A percentile compares a stretch with the other conserved stretches of the same genome.
phyloP scores from a whole-genome alignment of 1,284 basidiomycete genomes.

The Gymnopus androsaceus region DNA sequence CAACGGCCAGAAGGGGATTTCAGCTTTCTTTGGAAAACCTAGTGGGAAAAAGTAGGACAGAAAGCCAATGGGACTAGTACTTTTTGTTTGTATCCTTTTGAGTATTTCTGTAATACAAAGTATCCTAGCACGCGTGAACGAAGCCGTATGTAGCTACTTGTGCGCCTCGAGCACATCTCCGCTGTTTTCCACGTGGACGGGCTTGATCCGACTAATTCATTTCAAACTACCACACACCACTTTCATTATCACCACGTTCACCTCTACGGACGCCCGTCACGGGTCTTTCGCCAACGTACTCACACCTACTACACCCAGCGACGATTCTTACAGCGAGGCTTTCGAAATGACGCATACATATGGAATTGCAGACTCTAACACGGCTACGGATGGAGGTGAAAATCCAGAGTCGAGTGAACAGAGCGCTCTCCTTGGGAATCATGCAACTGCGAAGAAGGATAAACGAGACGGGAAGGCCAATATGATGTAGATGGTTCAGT shows the following conservation, averaged over 20 bases:
- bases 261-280: not conserved
- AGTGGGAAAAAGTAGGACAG: slow-evolving; percentile 4
- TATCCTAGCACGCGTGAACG: too few relatives aligned
- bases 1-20: slow-evolving; percentile 9
- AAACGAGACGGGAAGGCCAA: slow-evolving; percentile 65
- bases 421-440: slow-evolving; percentile 54
- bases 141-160: too few relatives aligned
- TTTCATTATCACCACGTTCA: too few relatives aligned
- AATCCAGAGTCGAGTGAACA: slow-evolving; percentile 38
- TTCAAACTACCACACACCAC: too few relatives aligned
- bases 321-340: not conserved
- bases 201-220: too few relatives aligned
- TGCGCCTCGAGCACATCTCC: too few relatives aligned
- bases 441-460: slow-evolving; percentile 30
- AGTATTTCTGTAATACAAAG: not conserved
- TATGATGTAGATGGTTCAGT: too few relatives aligned
- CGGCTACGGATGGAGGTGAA: slow-evolving; percentile 25
- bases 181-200: too few relatives aligned
- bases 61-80: too few relatives aligned
- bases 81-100: too few relatives aligned
- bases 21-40: slow-evolving; percentile 15
- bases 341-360: slow-evolving; percentile 67
- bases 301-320: not conserved
- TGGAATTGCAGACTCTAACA: slow-evolving; percentile 45
- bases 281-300: not conserved